Percentiles rank a stretch among this genome's conserved stretches.
phyloP scores from a whole-genome alignment of 2,329 filamentous ascomycete genomes.

The Kalmusia sp. region DNA sequence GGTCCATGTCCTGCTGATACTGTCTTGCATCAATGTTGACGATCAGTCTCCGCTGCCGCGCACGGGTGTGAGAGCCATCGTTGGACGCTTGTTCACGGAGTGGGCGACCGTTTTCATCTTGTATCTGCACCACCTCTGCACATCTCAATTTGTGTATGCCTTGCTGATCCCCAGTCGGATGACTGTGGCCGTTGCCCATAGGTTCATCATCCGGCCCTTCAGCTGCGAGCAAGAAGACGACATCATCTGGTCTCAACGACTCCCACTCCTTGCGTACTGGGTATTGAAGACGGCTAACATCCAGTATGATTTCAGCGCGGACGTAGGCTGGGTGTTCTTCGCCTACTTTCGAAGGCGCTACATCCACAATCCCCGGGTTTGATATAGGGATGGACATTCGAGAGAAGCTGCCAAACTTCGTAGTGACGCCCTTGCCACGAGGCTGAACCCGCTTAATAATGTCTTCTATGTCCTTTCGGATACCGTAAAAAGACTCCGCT shows the following conservation, averaged over 20 bases:
- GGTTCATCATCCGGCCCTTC: constrained; percentile 64
- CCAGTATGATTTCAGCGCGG: constrained; percentile 83
- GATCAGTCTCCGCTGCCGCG: constrained; percentile 72
- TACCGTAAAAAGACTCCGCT: constrained; percentile 90
- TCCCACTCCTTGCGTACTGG: constrained; percentile 89
- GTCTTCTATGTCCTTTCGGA: constrained; percentile 88
- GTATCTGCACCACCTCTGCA: constrained; percentile 83
- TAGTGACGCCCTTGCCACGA: constrained; percentile 68
- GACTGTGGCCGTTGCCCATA: constrained; percentile 62
- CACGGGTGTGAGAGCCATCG: constrained; percentile 67
- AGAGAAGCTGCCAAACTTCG: constrained; percentile 81
- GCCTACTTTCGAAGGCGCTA: constrained; percentile 82
- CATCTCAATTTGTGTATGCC: constrained; percentile 77
- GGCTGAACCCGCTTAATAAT: constrained; percentile 81
- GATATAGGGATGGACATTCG: constrained; percentile 90
- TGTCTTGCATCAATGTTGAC: constrained; percentile 80
- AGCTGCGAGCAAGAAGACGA: constrained; percentile 84
- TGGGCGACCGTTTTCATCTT: constrained; percentile 82
- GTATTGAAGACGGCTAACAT: constrained; percentile 80
- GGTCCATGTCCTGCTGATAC: constrained; percentile 79
- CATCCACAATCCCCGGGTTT: constrained; percentile 86
- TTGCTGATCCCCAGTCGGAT: constrained; percentile 63
- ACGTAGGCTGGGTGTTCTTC: constrained; percentile 83
- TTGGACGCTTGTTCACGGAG: constrained; percentile 70
- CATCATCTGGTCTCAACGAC: constrained; percentile 81